These are phyloP conservation scores for Protomyces pachydermus DNA, from an alignment of 1,139 yeast genomes.

Conservation along the genomic window DNA sequence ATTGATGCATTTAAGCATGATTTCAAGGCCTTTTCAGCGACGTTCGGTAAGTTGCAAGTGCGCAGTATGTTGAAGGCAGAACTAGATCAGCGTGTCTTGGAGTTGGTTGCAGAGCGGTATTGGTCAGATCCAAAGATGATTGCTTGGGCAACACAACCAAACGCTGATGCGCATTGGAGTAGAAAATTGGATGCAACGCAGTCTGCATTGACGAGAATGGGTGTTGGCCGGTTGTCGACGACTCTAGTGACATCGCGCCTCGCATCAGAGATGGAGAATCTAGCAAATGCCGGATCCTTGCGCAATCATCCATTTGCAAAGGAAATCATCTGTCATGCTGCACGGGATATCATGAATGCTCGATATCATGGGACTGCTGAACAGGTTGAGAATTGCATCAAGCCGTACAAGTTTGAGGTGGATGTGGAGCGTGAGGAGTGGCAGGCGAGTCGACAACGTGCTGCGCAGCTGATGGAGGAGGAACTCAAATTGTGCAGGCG, in stretches of 20 bases:
- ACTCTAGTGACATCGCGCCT: slow-evolving; percentile 74
- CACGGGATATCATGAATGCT: slow-evolving; percentile 66
- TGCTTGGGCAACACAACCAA: slow-evolving; percentile 48
- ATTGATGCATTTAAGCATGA: slow-evolving; percentile 81
- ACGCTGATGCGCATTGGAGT: slow-evolving; percentile 80
- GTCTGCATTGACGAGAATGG: slow-evolving; percentile 79
- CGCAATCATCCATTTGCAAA: slow-evolving; percentile 80
- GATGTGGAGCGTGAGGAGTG: slow-evolving; percentile 95
- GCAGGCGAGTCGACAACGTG: slow-evolving; percentile 73
- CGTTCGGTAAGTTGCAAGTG: slow-evolving; percentile 77
- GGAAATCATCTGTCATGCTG: slow-evolving; percentile 77
- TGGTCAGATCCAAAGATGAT: slow-evolving; percentile 47
- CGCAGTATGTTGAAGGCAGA: slow-evolving; percentile 73
- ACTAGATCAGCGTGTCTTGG: slow-evolving; percentile 81
- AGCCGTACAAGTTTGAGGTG: slow-evolving; percentile 94
- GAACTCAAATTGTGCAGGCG: slow-evolving; percentile 79
- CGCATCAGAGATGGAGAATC: slow-evolving; percentile 66
- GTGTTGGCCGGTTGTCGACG: slow-evolving; percentile 88
- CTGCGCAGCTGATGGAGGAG: slow-evolving; percentile 67
- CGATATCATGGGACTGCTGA: slow-evolving; percentile 91
- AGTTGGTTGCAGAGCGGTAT: slow-evolving; percentile 79
- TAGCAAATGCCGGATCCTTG: slow-evolving; percentile 63
- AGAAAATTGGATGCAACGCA: slow-evolving; percentile 79
- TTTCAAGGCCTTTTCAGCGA: slow-evolving; percentile 77
- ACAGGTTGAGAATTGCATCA: slow-evolving; percentile 96